These are phyloP conservation scores for Russula foetens DNA, from an alignment of 768 basidiomycete species.

Conservation along the genomic window DNA sequence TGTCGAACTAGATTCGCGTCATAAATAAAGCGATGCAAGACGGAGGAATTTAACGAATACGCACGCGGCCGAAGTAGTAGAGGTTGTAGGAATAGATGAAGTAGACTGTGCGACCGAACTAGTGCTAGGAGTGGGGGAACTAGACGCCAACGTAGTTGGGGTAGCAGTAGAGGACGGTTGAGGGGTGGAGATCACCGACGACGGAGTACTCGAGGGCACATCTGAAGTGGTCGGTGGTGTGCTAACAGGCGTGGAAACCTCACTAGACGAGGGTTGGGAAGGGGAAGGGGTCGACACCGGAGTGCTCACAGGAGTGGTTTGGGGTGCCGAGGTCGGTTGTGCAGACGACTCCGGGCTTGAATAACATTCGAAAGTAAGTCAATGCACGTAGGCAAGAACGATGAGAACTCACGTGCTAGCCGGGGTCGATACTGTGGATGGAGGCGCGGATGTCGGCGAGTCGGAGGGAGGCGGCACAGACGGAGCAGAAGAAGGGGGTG, in stretches of 20 bases:
- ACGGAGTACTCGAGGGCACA: background rate
- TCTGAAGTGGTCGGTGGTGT: background rate
- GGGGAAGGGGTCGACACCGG: conserved; percentile 3
- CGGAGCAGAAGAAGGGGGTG: conserved; percentile 1
- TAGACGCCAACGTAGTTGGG: background rate
- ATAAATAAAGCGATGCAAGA: conserved; percentile 11
- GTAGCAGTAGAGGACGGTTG: background rate
- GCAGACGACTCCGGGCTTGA: conserved; percentile 20
- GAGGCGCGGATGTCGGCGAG: conserved; percentile 19
- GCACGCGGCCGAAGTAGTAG: conserved; percentile 13
- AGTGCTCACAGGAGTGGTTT: background rate
- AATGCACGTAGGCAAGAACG: background rate
- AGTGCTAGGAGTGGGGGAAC: background rate
- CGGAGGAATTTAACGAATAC: conserved; percentile 21
- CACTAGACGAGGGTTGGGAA: background rate
- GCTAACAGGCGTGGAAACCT: background rate
- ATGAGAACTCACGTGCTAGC: background rate
- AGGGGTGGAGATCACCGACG: background rate
- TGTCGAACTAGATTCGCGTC: conserved; percentile 38
- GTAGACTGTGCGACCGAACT: background rate
- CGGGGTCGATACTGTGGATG: conserved; percentile 20
- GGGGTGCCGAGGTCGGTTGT: background rate
- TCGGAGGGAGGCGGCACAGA: conserved; percentile 19
- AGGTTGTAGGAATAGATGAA: background rate
- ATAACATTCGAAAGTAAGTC: background rate